phyloP scores from a whole-genome alignment of 305 asterid species.

The Fraxinus ornus region DNA sequence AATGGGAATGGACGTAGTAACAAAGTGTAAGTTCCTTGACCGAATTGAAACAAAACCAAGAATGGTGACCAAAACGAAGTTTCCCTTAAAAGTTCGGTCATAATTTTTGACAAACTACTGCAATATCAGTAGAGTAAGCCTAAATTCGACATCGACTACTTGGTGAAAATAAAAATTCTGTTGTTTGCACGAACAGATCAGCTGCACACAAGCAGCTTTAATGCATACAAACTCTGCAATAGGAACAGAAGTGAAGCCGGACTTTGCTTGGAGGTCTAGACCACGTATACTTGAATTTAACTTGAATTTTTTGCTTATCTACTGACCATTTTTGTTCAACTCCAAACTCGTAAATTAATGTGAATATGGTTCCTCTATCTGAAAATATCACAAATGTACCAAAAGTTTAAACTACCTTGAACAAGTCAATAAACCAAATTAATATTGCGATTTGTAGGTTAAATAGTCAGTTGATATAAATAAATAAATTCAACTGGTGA shows the following conservation, averaged over 20 bases:
- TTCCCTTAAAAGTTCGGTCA: not conserved
- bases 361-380: not conserved
- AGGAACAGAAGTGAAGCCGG: not conserved
- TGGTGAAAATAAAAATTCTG: not conserved
- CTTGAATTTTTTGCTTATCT: not conserved
- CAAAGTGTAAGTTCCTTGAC: not conserved
- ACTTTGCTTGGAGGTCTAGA: not conserved
- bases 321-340: not conserved
- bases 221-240: not conserved
- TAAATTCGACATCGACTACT: not conserved
- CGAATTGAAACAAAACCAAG: not conserved
- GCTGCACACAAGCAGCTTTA: not conserved
- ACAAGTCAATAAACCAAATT: not conserved
- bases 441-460: not conserved
- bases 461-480: not conserved
- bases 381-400: slow-evolving; percentile 1
- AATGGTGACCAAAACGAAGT: not conserved
- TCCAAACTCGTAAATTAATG: not conserved
- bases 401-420: slow-evolving; percentile 3
- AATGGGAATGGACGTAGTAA: not conserved
- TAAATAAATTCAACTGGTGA: not conserved
- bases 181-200: not conserved
- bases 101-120: not conserved
- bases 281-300: not conserved
- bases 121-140: not conserved